Evolutionary conservation across 2,329 filamentous ascomycete species (phyloP).

Genomic region (Magnaporthiopsis rhizophila): DNA sequence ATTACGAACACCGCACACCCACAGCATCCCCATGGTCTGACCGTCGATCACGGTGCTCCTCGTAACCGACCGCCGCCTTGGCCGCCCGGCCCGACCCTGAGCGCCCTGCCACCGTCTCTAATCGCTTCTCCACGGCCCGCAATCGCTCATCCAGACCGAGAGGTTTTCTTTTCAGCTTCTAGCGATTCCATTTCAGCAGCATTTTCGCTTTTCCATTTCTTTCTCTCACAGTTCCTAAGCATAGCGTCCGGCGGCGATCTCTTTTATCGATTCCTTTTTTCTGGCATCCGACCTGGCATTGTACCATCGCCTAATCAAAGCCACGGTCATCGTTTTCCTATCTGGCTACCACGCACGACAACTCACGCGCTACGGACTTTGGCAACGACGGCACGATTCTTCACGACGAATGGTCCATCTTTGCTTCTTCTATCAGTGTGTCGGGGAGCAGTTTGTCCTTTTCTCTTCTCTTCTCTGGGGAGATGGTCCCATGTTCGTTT

Average conservation of each 20-base stretch:
- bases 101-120: no score
- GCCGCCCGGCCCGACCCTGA: no score
- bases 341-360: slow-evolving; percentile 1
- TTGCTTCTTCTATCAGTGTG: no score
- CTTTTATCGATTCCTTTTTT: slow-evolving; percentile 4
- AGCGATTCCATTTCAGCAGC: neutral
- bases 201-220: slow-evolving; percentile 4
- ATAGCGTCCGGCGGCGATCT: slow-evolving; percentile 16
- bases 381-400: neutral
- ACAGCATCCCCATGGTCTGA: no score
- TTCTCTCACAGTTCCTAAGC: slow-evolving; percentile 11
- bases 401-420: neutral
- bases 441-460: neutral
- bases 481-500: slow-evolving; percentile 7
- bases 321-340: slow-evolving; percentile 1
- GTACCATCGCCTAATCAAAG: slow-evolving; percentile 10
- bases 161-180: no score
- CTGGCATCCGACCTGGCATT: slow-evolving; percentile 8
- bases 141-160: no score
- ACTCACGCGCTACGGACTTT: neutral
- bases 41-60: no score
- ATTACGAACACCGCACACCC: no score
- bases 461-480: slow-evolving; percentile 3
- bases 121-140: no score
- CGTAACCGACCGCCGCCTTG: no score